Conservation (phyloP, 495 filamentous ascomycete genomes). For the Penicillium dipodomyicola region DNA sequence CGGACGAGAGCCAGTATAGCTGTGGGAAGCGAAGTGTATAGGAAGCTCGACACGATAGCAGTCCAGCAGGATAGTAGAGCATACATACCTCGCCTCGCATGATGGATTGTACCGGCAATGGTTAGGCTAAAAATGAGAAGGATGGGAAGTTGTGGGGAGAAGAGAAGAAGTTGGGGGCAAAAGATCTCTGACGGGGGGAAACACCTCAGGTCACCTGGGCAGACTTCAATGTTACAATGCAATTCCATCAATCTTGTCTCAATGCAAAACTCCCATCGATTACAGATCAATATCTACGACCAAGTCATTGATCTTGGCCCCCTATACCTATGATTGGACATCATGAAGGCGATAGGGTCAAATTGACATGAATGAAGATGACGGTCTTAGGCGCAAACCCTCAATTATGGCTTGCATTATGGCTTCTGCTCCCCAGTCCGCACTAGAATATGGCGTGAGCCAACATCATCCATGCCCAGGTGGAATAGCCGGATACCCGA, state of each 20-base stretch:
- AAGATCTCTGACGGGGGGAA: neutral
- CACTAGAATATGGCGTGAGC: slow-evolving; percentile 8
- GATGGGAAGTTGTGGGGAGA: neutral
- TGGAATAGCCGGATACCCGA: slow-evolving; percentile 4
- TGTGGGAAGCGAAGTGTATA: neutral
- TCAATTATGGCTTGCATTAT: slow-evolving; percentile 28
- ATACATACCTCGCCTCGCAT: slow-evolving; percentile 10
- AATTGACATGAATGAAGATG: slow-evolving; percentile 44
- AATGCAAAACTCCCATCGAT: neutral
- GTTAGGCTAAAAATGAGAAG: neutral
- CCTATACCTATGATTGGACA: neutral
- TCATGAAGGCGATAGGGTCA: slow-evolving; percentile 41
- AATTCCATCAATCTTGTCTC: neutral
- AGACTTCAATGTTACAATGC: neutral
- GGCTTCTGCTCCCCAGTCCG: slow-evolving; percentile 26
- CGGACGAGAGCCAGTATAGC: neutral
- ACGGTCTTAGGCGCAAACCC: slow-evolving; percentile 39
- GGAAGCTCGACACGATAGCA: neutral
- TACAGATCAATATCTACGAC: neutral
- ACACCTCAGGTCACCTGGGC: neutral
- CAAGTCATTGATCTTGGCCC: neutral
- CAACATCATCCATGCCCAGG: neutral
- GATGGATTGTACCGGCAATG: neutral
- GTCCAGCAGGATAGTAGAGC: neutral
- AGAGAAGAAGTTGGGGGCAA: neutral